Base-by-base conservation (phyloP, 495 filamentous ascomycete genomes). In the Talaromyces proteolyticus region DNA sequence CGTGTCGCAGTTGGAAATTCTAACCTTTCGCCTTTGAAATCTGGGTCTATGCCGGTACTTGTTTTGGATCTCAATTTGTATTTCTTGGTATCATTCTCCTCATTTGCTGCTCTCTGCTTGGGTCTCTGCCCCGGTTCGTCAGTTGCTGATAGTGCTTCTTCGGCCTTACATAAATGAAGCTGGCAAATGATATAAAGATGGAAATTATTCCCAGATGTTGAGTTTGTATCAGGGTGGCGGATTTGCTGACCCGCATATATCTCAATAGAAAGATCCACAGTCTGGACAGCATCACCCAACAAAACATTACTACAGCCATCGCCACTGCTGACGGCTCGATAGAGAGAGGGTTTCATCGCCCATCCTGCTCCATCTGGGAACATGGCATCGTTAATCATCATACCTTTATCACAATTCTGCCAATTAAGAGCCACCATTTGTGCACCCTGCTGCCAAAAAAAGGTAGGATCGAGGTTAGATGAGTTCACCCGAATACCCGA, bases 301-400 rank as follows among this genome's bases (percentile, higher is more conserved):
- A 53, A 50, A 6, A 49, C 44, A 4, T 64, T 34, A 14, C 29
- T 34, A 14, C 29, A 34, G 1, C 8, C 8, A 34, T 34, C 29
- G 29, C 8, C 2, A 14, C 14, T 34, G 29, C 14, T 34, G 8
- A 60, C 49, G 53, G 74, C 76, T 36, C 79, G 73, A 55, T 84
- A 87, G 17, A 82, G 86, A 21, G 73, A 62, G 0, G 92, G 91
- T 58, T 97, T 97, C 2, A 93, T 73, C 1, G 93, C 82, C 74
- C 89, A 97, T 16, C 92, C 92, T 4, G 72, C 74, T 2, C 85
- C 85, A 10, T 84, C 85, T 3, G 77, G 75, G 61, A 97, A 97
- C 89, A 96, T 92, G 50, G 80, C 92, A 57, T 90, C 82, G 59
- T 96, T 96, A 1, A 96, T 78, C 92, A 96, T 96, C 86, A 89